Base-by-base conservation (phyloP, 768 basidiomycete genomes). In the Serendipita sp. region DNA sequence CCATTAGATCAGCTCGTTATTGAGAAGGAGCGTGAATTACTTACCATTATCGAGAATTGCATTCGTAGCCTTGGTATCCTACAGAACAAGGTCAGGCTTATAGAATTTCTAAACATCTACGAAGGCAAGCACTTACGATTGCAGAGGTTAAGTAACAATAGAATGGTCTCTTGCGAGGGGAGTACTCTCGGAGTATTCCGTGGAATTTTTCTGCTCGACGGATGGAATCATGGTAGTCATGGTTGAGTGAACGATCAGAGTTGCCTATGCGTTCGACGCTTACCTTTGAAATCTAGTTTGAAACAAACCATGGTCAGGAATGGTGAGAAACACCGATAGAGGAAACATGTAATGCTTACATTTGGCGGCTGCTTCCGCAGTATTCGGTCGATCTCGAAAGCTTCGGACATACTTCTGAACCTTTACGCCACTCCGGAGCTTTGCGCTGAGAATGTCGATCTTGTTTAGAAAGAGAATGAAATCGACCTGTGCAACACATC, bases 391-490 rank as follows among this genome's bases (percentile, higher is more conserved):
- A 65, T 84, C 80, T 7, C 80, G 81, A 70, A 85, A 89, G 54
- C 84, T 86, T 54, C 85, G 80, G 35, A 89, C 86, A 68, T 85
- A 86, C 70, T 85, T 83, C 38, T 78, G 74, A 35, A 89, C 74
- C 66, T 78, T 78, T 65, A 86, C 78, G 35, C 88, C 88, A 1
- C 85, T 78, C 18, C 76, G 74, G 10, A 89, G 80, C 70, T 89
- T 89, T 51, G 77, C 69, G 66, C 80, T 81, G 64, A 90, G 74
- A 66, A 89, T 86, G 69, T 89, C 88, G 66, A 85, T 85, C 63
- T 91, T 91, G 75, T 90, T 91, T 63, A 91, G 76, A 76, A 90
- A 91, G 53, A 90, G 77, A 66, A 90, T 85, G 38, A 89, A 76
- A 68, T 87, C 85, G 35, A 89, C 79, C 58, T 79, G 76, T 10